Evolutionary conservation across 2,329 filamentous ascomycete genomes (phyloP).

Genomic region (Xylariaceae sp.): DNA sequence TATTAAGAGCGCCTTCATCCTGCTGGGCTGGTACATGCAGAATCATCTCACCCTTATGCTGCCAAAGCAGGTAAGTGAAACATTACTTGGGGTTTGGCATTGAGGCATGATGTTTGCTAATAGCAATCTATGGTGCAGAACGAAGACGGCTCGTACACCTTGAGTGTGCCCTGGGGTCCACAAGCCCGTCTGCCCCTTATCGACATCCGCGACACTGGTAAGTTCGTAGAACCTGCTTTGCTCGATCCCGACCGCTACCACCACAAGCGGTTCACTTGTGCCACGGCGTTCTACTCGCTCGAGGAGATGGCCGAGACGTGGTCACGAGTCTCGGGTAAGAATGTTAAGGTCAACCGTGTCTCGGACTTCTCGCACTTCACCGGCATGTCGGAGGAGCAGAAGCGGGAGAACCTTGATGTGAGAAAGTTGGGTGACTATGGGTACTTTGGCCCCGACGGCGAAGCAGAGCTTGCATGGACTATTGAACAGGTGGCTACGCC

Average conservation of each 20-base stretch:
- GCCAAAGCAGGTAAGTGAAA: neutral
- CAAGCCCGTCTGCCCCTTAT: neutral
- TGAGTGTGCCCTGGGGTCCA: neutral
- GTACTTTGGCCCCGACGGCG: neutral
- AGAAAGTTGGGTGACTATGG: neutral
- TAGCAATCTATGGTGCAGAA: neutral
- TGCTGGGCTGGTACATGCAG: neutral
- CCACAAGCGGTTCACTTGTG: neutral
- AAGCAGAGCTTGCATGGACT: neutral
- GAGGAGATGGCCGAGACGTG: neutral
- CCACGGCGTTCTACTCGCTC: neutral
- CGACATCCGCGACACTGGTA: neutral
- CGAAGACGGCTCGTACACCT: neutral
- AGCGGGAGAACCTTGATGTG: neutral
- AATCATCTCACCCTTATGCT: neutral
- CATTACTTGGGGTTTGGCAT: neutral
- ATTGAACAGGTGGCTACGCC: neutral
- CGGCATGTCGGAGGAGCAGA: neutral
- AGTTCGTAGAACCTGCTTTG: neutral
- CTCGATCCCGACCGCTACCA: neutral
- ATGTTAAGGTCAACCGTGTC: neutral
- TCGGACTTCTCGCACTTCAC: neutral
- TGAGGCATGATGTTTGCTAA: neutral
- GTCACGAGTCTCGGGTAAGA: neutral
- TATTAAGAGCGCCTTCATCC: neutral